Conservation (phyloP, 352 stramenopile genomes). For the Phytopythium ostracodes region DNA sequence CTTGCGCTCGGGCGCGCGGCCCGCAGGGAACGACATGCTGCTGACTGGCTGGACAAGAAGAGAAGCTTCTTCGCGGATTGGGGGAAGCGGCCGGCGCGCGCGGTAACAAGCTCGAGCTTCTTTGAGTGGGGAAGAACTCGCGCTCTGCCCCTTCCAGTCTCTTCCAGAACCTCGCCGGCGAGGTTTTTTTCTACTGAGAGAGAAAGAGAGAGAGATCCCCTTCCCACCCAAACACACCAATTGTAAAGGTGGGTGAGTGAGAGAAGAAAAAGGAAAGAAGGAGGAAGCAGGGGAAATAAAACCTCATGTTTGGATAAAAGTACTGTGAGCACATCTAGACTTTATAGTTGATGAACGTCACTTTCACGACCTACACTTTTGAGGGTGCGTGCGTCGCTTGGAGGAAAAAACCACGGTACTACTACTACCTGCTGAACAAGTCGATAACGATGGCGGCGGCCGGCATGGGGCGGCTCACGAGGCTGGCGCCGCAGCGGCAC, state of each 20-base stretch:
- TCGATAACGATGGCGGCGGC: neutral
- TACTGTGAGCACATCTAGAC: neutral
- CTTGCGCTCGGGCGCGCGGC: conserved; percentile 71
- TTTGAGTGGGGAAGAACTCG: conserved; percentile 7
- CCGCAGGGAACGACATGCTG: conserved; percentile 64
- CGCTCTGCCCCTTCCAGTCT: conserved; percentile 3
- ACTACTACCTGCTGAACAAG: too few relatives aligned
- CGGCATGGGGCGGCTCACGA: neutral
- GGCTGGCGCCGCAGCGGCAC: conserved; percentile 17
- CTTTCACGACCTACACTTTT: neutral
- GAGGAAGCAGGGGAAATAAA: neutral
- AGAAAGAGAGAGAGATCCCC: neutral
- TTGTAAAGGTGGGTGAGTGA: neutral
- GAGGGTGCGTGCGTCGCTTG: neutral
- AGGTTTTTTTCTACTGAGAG: conserved; percentile 2
- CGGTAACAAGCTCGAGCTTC: conserved; percentile 11
- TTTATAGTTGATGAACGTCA: neutral
- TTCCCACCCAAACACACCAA: neutral
- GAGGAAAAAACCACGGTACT: neutral
- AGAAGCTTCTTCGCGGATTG: neutral
- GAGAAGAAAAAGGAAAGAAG: neutral
- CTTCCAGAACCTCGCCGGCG: conserved; percentile 1
- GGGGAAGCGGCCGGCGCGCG: conserved; percentile 3
- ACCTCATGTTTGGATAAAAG: neutral
- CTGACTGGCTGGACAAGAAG: neutral